Conservation (phyloP, 2,329 filamentous ascomycete genomes). For the Aspergillus costaricaensis region DNA sequence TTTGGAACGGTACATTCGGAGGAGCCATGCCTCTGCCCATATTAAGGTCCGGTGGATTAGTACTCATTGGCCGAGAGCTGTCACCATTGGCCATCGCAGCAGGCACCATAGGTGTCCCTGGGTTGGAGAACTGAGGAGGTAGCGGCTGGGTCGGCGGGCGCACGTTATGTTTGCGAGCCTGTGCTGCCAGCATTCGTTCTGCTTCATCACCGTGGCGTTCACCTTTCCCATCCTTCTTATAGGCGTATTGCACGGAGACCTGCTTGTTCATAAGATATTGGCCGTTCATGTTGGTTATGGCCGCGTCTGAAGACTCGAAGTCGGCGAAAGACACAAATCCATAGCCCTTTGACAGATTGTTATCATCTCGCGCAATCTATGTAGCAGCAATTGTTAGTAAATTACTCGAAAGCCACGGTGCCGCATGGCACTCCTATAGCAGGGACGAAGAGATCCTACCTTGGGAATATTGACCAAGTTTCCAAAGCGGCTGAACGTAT, state of each 20-base stretch:
- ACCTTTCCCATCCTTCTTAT: constrained; percentile 98
- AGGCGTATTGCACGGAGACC: constrained; percentile 94
- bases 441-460: constrained; percentile 49
- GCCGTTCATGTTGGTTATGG: constrained; percentile 88
- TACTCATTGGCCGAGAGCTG: constrained; percentile 35
- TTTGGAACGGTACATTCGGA: constrained; percentile 44
- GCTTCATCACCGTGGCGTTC: constrained; percentile 94
- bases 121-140: constrained; percentile 69
- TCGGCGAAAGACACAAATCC: constrained; percentile 91
- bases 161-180: constrained; percentile 93
- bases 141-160: constrained; percentile 76
- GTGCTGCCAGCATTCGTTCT: constrained; percentile 84
- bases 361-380: constrained; percentile 77
- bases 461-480: constrained; percentile 82
- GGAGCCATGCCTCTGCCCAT: constrained; percentile 45
- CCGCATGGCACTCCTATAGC: not conserved
- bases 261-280: constrained; percentile 98
- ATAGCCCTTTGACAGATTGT: constrained; percentile 88
- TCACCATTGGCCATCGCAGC: constrained; percentile 49
- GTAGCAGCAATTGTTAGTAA: constrained; percentile 25
- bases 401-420: not conserved
- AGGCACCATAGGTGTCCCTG: constrained; percentile 44
- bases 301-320: constrained; percentile 91
- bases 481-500: constrained; percentile 92
- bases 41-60: constrained; percentile 35